Base-by-base conservation (phyloP, 352 stramenopile genomes). In the Elongisporangium prolatum region DNA sequence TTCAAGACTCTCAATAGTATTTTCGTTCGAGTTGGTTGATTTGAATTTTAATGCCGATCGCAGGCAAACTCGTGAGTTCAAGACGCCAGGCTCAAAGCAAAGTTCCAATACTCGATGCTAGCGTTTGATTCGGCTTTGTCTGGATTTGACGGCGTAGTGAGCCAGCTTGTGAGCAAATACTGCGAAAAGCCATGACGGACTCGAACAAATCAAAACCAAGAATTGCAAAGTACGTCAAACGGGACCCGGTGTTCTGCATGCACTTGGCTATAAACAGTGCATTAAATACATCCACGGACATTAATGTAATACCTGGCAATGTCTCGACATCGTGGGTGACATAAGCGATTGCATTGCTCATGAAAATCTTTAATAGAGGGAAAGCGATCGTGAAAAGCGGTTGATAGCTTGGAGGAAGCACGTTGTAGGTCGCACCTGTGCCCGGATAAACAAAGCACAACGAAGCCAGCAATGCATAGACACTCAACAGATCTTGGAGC, bases 201-300 rank as follows among this genome's bases (percentile, higher is more conserved):
- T 40, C 28, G 9, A 40, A 40, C 28, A 40, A 2, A 13, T 40
- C 28, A 13, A 40, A 40, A 8, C 5, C 28, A 2, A 40, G 9
- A 40, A 40, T 40, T 9, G 9, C 28, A 8, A 40, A 8, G 9
- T 14, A 40, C 9, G 28, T 40, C 28, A 40, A 14, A 9, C 28
- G 28, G 1, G 28, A 40, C 1, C 25, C 25, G 4, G 63, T 16
- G n/a, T 28, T 60, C 44, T 70, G 66, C 66, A 70, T 70, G 34
- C 38, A 58, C 0, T 63, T 69, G 9, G 59, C 67, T 8, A 74
- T 20, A 20, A 71, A 71, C 1, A 74, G 22, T 0, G 67, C 56
- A 22, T 74, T 74, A 59, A 74, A 74, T n/a, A 68, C 66, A 21
- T 74, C 52, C 18, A 68, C 59, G 0, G 66, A 68, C 4, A 68